Conservation (phyloP, 2,329 filamentous ascomycete species). For the Apiospora aurea region DNA sequence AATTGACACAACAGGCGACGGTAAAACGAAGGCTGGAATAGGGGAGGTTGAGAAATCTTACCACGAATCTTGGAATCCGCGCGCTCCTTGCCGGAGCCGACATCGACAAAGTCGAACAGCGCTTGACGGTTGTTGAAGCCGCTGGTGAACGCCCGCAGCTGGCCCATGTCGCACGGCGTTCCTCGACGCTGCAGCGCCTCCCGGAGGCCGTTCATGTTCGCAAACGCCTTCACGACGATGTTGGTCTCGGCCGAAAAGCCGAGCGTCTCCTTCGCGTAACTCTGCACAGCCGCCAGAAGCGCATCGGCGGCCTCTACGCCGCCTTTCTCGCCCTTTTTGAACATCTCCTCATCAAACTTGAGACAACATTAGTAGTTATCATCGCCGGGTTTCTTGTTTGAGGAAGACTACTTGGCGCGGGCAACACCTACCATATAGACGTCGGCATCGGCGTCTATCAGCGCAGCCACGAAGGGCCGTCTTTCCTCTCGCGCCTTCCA, state of each 20-base stretch:
- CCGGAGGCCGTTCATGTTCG: not conserved
- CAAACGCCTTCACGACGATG: slow-evolving; percentile 6
- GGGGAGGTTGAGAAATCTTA: no score
- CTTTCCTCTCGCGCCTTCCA: not conserved
- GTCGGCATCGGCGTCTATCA: slow-evolving; percentile 9
- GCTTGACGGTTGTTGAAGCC: slow-evolving; percentile 3
- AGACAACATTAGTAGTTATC: no score
- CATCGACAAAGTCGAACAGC: slow-evolving; percentile 9
- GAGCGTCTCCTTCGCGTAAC: not conserved
- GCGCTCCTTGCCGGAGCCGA: slow-evolving; percentile 9
- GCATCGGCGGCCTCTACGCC: not conserved
- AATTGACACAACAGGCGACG: no score
- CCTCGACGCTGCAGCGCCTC: not conserved
- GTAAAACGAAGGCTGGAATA: no score
- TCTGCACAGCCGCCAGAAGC: slow-evolving; percentile 8
- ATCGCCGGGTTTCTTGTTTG: no score
- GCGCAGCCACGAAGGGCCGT: not conserved
- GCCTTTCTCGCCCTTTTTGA: not conserved
- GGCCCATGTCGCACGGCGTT: not conserved
- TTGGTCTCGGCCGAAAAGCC: not conserved
- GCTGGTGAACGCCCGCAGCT: not conserved
- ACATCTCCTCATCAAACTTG: not conserved
- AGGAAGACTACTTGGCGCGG: no score
- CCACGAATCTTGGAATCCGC: slow-evolving; percentile 10
- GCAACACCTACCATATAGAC: not conserved